A percentile compares a stretch with the other conserved stretches of the same genome.
Conservation (phyloP, 177 flowering plant species). For the Tripterygium wilfordii region DNA sequence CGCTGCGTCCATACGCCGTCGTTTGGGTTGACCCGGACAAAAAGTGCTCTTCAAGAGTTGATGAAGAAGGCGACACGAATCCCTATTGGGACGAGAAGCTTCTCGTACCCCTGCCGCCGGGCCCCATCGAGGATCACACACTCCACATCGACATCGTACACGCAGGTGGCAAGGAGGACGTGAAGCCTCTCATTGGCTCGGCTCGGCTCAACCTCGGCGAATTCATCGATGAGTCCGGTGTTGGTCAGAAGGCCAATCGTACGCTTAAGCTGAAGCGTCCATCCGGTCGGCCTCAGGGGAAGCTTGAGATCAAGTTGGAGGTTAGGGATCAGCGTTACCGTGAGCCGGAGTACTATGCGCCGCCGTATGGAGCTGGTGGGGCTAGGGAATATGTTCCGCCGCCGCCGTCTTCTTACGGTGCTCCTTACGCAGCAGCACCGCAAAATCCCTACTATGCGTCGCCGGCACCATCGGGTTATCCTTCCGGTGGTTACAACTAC, state of each 20-base stretch:
- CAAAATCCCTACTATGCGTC: background rate
- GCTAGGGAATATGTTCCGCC: too few species aligned
- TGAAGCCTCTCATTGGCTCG: slow-evolving; percentile 65
- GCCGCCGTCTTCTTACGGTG: background rate
- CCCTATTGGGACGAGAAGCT: slow-evolving; percentile 63
- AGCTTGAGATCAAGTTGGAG: slow-evolving; percentile 38
- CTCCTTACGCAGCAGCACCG: slow-evolving; percentile 22
- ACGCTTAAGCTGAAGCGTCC: slow-evolving; percentile 64
- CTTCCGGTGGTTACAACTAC: slow-evolving; percentile 1
- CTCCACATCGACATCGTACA: slow-evolving; percentile 68
- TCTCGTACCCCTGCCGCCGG: slow-evolving; percentile 37
- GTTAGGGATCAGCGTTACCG: slow-evolving; percentile 39
- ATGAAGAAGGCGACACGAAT: slow-evolving; percentile 47
- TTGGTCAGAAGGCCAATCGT: slow-evolving; percentile 17
- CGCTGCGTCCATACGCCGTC: slow-evolving; percentile 61
- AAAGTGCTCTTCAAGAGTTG: slow-evolving; percentile 58
- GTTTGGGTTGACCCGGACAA: slow-evolving; percentile 59
- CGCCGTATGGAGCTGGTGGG: slow-evolving; percentile 41
- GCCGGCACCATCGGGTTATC: background rate
- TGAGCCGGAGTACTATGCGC: slow-evolving; percentile 35
- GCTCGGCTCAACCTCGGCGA: slow-evolving; percentile 44
- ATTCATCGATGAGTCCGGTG: slow-evolving; percentile 48
- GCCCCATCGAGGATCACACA: slow-evolving; percentile 39
- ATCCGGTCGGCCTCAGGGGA: slow-evolving; percentile 84
- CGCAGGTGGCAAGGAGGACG: slow-evolving; percentile 40